Evolutionary conservation across 805 yeast species (phyloP).

Genomic region (Saturnispora besseyi): DNA sequence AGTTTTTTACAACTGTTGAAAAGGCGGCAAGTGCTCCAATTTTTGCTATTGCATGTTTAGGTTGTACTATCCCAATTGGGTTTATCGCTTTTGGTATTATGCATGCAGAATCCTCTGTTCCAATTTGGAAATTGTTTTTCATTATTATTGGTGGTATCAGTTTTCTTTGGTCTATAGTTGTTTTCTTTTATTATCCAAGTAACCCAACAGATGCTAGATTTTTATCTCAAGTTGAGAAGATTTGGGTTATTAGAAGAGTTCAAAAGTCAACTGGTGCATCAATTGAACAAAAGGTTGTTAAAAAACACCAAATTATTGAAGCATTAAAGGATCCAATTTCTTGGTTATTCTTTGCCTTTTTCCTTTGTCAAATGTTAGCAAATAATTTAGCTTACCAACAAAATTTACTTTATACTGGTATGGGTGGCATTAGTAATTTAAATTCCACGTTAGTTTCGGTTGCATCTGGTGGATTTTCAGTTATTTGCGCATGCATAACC

Average conservation of each 20-base stretch:
- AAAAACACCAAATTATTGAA: conserved; percentile 41
- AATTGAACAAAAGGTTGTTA: conserved; percentile 38
- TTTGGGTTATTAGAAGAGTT: conserved; percentile 39
- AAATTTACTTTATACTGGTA: conserved; percentile 36
- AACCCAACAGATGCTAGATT: conserved; percentile 47
- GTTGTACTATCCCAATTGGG: conserved; percentile 31
- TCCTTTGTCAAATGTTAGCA: conserved; percentile 40
- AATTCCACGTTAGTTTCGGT: conserved; percentile 45
- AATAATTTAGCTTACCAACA: conserved; percentile 48
- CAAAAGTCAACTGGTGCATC: conserved; percentile 30
- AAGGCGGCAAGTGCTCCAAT: conserved; percentile 45
- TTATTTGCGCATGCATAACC: conserved; percentile 32
- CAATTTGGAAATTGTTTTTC: conserved; percentile 44
- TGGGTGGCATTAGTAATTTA: conserved; percentile 32
- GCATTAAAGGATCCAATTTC: conserved; percentile 40
- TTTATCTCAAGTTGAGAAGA: conserved; percentile 40
- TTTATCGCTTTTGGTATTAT: conserved; percentile 32
- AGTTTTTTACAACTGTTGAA: conserved; percentile 37
- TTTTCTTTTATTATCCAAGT: conserved; percentile 40
- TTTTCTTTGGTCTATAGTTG: conserved; percentile 28
- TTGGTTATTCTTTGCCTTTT: conserved; percentile 34
- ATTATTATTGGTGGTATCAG: conserved; percentile 51
- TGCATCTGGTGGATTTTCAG: conserved; percentile 44
- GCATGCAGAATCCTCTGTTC: conserved; percentile 21
- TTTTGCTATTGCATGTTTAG: conserved; percentile 44